Conservation (phyloP, 345 rosid genomes). For the Acer campestre region DNA sequence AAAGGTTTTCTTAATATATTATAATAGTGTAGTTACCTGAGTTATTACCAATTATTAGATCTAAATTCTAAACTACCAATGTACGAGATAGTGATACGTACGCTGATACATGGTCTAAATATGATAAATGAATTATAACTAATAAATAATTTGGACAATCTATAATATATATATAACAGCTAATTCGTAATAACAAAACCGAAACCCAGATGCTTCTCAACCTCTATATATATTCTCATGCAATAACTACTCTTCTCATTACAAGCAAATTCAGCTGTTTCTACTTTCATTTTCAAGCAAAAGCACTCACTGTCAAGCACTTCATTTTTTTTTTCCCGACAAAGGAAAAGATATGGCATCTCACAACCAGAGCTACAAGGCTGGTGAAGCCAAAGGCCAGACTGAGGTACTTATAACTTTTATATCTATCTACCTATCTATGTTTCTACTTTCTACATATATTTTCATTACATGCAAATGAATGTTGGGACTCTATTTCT, state of each 20-base stretch:
- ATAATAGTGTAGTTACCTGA: too few relatives aligned
- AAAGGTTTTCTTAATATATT: too few relatives aligned
- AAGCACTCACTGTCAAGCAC: background rate
- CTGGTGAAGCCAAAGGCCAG: conserved; percentile 62
- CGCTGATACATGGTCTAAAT: too few relatives aligned
- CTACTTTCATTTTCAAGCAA: background rate
- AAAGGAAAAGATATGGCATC: conserved; percentile 51
- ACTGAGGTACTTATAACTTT: conserved; percentile 37
- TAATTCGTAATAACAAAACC: too few relatives aligned
- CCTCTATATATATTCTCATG: background rate
- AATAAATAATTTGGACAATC: too few relatives aligned
- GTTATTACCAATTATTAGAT: too few relatives aligned
- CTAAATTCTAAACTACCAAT: too few relatives aligned
- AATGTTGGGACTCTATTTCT: background rate
- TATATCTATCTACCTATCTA: background rate
- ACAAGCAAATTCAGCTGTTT: background rate
- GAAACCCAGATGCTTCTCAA: background rate
- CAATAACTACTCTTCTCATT: background rate
- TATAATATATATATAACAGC: too few relatives aligned
- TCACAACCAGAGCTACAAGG: conserved; percentile 43
- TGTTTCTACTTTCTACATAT: background rate
- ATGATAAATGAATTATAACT: too few relatives aligned
- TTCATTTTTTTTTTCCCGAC: too few relatives aligned
- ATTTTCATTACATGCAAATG: background rate
- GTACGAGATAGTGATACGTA: too few relatives aligned